A percentile compares a stretch with the other conserved stretches of the same genome.
Conservation (phyloP, 2,329 filamentous ascomycete species). For the Cordyceps sp. region DNA sequence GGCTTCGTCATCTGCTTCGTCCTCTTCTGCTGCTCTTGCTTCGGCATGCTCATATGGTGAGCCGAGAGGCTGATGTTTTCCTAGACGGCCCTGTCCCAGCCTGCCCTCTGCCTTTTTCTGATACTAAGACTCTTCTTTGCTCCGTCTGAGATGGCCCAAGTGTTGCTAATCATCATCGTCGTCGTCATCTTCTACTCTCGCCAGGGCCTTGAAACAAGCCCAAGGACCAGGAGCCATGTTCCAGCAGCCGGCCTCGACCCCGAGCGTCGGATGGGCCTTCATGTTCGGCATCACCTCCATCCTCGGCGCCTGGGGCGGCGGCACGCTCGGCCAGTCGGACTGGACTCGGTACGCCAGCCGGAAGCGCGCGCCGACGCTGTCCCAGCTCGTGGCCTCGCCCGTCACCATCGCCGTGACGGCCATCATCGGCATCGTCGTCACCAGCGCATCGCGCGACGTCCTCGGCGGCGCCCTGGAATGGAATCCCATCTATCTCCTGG, state of each 20-base stretch:
- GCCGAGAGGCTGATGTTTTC: background rate
- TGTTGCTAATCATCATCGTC: no score
- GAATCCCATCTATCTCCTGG: constrained; percentile 10
- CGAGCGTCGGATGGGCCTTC: constrained; percentile 12
- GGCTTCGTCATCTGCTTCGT: constrained; percentile 10
- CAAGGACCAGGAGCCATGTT: constrained; percentile 9
- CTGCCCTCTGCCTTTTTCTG: no score
- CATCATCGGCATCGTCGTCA: constrained; percentile 10
- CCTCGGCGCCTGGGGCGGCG: constrained; percentile 10
- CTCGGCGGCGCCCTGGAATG: constrained; percentile 9
- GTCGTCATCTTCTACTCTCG: background rate
- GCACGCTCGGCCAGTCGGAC: constrained; percentile 11
- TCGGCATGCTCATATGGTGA: constrained; percentile 8
- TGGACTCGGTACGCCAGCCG: constrained; percentile 11
- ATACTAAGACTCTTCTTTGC: no score
- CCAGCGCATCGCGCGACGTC: constrained; percentile 8
- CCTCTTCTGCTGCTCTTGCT: constrained; percentile 7
- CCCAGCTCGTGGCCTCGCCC: constrained; percentile 9
- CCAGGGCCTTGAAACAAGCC: constrained; percentile 7
- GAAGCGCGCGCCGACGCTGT: constrained; percentile 6
- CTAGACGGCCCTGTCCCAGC: no score
- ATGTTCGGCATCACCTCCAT: constrained; percentile 14
- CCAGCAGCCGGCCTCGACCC: constrained; percentile 5
- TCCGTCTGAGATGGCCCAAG: no score
- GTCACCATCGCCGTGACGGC: constrained; percentile 11